phyloP scores from a whole-genome alignment of 2,329 filamentous ascomycete genomes.

The Rosellinia necatrix region DNA sequence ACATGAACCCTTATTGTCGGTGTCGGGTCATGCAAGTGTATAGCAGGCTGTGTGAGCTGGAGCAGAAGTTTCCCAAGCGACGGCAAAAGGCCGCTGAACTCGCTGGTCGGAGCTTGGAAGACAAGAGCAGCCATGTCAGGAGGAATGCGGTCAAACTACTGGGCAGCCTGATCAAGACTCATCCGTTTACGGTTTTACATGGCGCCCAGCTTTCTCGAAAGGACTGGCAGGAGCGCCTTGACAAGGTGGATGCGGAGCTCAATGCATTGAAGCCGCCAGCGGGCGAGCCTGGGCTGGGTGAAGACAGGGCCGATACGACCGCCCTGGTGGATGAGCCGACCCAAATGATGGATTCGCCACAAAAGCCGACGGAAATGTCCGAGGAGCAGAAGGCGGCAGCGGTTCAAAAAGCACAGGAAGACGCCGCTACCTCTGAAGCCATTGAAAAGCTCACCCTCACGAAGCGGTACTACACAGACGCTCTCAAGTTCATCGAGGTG shows the following conservation, averaged over 20 bases:
- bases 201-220: constrained; percentile 82
- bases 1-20: constrained; percentile 95
- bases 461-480: constrained; percentile 89
- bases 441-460: constrained; percentile 87
- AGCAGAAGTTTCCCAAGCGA: constrained; percentile 92
- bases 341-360: constrained; percentile 66
- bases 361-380: constrained; percentile 60
- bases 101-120: constrained; percentile 86
- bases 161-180: constrained; percentile 85
- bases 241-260: constrained; percentile 82
- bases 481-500: constrained; percentile 89
- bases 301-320: constrained; percentile 67
- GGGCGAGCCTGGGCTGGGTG: constrained; percentile 72
- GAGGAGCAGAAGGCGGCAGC: constrained; percentile 77
- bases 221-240: constrained; percentile 82
- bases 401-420: constrained; percentile 79
- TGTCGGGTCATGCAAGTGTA: constrained; percentile 93
- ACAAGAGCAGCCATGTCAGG: constrained; percentile 97
- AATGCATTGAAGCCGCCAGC: constrained; percentile 79
- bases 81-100: constrained; percentile 86
- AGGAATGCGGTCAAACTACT: constrained; percentile 94
- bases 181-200: constrained; percentile 91
- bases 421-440: constrained; percentile 85
- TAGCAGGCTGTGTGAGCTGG: constrained; percentile 87
- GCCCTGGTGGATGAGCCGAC: constrained; percentile 87